These are phyloP conservation scores for Zymoseptoria pseudotritici DNA, from an alignment of 2,329 filamentous ascomycete genomes.

Conservation along the genomic window DNA sequence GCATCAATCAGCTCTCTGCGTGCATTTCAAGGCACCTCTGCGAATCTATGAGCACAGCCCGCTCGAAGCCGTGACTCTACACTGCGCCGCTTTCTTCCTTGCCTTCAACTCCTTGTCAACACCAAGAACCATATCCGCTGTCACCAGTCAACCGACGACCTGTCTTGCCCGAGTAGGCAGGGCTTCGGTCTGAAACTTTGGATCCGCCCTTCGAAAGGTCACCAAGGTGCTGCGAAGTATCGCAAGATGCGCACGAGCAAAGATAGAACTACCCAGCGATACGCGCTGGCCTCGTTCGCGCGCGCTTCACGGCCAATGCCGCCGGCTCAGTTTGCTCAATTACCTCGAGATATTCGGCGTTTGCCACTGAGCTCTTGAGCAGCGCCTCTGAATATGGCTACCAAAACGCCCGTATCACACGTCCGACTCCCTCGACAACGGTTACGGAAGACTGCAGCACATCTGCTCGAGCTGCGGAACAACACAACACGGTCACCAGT, in stretches of 20 bases:
- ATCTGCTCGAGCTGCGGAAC: background rate
- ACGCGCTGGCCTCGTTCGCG: background rate
- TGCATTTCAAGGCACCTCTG: too few species aligned
- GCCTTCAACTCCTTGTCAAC: too few species aligned
- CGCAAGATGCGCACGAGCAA: background rate
- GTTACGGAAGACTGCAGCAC: background rate
- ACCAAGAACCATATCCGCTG: too few species aligned
- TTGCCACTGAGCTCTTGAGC: background rate
- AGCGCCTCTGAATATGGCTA: background rate
- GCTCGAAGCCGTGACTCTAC: too few species aligned
- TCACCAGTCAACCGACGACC: too few species aligned
- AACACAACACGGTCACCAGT: background rate
- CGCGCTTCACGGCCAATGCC: background rate
- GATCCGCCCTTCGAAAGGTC: background rate
- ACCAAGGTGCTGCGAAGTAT: background rate
- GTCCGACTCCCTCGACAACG: background rate
- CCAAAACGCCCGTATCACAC: background rate
- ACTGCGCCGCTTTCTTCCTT: too few species aligned
- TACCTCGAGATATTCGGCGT: too few species aligned
- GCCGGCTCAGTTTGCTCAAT: background rate
- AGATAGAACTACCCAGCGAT: background rate
- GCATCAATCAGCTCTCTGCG: too few species aligned
- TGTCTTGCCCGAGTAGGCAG: too few species aligned
- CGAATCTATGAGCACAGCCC: too few species aligned
- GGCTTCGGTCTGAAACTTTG: background rate